Conservation (phyloP, 208 protist genomes). For the Acanthamoeba royreba region DNA sequence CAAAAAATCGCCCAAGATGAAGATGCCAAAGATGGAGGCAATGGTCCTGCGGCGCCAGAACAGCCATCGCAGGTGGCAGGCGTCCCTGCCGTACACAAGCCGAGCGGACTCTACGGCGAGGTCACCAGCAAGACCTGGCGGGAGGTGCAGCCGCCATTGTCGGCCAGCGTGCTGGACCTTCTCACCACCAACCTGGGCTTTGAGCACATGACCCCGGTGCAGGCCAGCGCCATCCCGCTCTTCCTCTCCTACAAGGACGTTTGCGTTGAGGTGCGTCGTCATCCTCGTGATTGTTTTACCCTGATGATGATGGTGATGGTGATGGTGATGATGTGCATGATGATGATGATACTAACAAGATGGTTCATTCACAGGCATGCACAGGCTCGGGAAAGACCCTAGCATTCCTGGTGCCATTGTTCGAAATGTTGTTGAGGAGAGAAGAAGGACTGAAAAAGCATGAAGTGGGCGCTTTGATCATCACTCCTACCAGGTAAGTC, state of each 20-base stretch:
- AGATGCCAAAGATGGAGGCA: too few species aligned
- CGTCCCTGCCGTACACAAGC: not conserved
- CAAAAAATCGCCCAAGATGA: too few species aligned
- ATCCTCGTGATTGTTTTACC: not conserved
- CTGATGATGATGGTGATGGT: too few species aligned
- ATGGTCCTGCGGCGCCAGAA: too few species aligned
- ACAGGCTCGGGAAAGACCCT: constrained; percentile 81
- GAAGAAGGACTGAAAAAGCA: constrained; percentile 35
- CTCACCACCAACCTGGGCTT: constrained; percentile 57
- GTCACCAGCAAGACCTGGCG: not conserved
- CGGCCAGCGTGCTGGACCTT: not conserved
- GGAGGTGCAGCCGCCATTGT: not conserved
- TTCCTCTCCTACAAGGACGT: constrained; percentile 81
- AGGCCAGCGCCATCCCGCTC: constrained; percentile 75
- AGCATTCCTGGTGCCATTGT: constrained; percentile 78
- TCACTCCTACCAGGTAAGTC: constrained; percentile 71
- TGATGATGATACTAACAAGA: not conserved
- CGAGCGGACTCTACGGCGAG: constrained; percentile 2
- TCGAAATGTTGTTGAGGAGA: constrained; percentile 72
- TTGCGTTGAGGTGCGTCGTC: constrained; percentile 65
- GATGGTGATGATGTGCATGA: too few species aligned
- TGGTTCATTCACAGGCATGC: constrained; percentile 54
- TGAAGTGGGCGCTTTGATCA: constrained; percentile 71
- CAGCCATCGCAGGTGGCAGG: too few species aligned
- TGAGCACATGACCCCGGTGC: constrained; percentile 79